Base-by-base conservation (phyloP, 1,139 yeast genomes). In the Pichia sp. region DNA sequence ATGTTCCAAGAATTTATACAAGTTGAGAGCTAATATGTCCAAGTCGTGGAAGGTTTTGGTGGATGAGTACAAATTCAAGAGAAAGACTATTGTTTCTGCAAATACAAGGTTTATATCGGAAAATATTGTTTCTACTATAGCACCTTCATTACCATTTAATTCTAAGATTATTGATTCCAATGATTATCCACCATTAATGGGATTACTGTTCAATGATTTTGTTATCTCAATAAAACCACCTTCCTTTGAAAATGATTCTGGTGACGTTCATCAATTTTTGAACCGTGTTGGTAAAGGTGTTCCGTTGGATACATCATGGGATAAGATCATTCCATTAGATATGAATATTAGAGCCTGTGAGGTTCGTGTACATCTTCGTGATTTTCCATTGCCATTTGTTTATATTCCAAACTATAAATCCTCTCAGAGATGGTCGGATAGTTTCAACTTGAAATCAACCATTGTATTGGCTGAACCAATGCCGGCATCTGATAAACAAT, bases 231-330 rank as follows among this genome's bases (percentile, higher is more conserved):
- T 90, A 2, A 66, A 70, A 4, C 69, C 73, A 20, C 89, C 96
- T 0, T 63, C 72, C 3, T 83, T 84, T 59, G 77, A 77, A 1
- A 56, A 76, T 5, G 71, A 70, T 2, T 33, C 34, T 8, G 69
- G 68, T 1, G 69, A 76, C 5, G 64, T 87, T 17, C 76, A 87
- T 0, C 68, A 80, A 24, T 90, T 82, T 60, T 63, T 91, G 30
- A 67, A 82, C 59, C 76, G 80, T 18, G 72, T 85, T 17, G 98
- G 98, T 5, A 91, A 89, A 62, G 95, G 95, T 0, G 76, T 85
- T 22, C 97, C 98, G 0, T 61, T 65, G 46, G 85, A 83, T 53
- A 79, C 91, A 0, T 62, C 70, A 45, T 91, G 82, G 62, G 81
- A 94, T 0, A 70, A 86, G 19, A 63, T 85, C 60, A 60, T 90